phyloP scores from a whole-genome alignment of 2,329 filamentous ascomycete genomes.

The Clonostachys rhizophaga region DNA sequence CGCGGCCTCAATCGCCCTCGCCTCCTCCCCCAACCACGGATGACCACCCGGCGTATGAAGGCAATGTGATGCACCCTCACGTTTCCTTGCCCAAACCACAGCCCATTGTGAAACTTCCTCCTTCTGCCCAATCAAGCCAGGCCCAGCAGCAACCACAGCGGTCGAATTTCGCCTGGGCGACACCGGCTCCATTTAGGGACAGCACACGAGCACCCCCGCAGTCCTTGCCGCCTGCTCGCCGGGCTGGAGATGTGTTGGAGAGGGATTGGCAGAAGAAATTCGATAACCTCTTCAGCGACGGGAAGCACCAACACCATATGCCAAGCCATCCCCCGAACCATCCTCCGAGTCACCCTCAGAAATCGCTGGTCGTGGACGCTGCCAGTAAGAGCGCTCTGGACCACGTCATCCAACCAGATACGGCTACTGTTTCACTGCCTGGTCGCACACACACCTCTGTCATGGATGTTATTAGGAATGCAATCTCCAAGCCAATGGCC shows the following conservation, averaged over 20 bases:
- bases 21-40: constrained; percentile 68
- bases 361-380: constrained; percentile 59
- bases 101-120: constrained; percentile 79
- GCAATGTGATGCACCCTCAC: constrained; percentile 58
- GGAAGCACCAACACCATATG: constrained; percentile 39
- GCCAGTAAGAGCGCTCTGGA: constrained; percentile 65
- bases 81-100: constrained; percentile 66
- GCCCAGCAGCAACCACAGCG: not conserved
- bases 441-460: constrained; percentile 6
- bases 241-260: constrained; percentile 19
- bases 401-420: constrained; percentile 37
- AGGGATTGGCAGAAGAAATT: constrained; percentile 77
- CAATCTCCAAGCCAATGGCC: constrained; percentile 64
- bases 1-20: constrained; percentile 53
- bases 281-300: constrained; percentile 69
- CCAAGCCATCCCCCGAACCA: too few relatives aligned
- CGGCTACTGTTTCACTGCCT: constrained; percentile 69
- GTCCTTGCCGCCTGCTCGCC: constrained; percentile 6
- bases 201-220: constrained; percentile 12
- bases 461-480: constrained; percentile 31
- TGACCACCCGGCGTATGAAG: constrained; percentile 69
- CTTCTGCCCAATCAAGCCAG: constrained; percentile 21
- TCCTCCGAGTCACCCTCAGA: constrained; percentile 31
- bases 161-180: constrained; percentile 12
- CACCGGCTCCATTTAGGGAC: constrained; percentile 23